A percentile compares a stretch with the other conserved stretches of the same genome.
Evolutionary conservation across 768 basidiomycete species (phyloP).

Genomic region (Hericium erinaceus): DNA sequence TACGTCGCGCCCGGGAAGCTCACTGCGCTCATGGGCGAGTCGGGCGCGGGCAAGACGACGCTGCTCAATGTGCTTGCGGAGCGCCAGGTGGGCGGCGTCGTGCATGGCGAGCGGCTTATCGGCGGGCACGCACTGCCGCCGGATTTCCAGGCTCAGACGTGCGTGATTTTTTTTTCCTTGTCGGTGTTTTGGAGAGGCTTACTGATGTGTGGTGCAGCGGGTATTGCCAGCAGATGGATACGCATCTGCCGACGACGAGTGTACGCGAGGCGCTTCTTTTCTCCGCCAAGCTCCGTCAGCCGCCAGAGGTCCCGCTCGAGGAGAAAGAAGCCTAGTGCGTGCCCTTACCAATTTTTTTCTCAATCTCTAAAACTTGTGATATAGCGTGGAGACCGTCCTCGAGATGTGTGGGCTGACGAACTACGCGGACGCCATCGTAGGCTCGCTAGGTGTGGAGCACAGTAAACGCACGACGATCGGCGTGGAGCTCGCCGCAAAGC

Average conservation of each 20-base stretch:
- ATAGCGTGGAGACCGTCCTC: slow-evolving; percentile 44
- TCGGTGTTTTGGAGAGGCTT: slow-evolving; percentile 27
- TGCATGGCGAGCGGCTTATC: slow-evolving; percentile 35
- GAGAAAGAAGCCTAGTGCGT: slow-evolving; percentile 79
- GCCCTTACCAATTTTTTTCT: neutral
- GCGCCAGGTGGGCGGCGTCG: slow-evolving; percentile 27
- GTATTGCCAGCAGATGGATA: slow-evolving; percentile 83
- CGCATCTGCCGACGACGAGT: slow-evolving; percentile 64
- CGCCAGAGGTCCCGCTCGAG: slow-evolving; percentile 45
- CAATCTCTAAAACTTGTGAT: neutral
- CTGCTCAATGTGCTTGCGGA: slow-evolving; percentile 39
- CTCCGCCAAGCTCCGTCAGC: slow-evolving; percentile 76
- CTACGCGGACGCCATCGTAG: slow-evolving; percentile 60
- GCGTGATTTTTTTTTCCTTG: slow-evolving; percentile 10
- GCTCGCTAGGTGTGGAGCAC: slow-evolving; percentile 59
- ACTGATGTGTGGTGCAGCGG: slow-evolving; percentile 33
- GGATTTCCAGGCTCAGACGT: slow-evolving; percentile 52
- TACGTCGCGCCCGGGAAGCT: slow-evolving; percentile 76
- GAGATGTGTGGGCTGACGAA: slow-evolving; percentile 57
- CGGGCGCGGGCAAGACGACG: slow-evolving; percentile 45
- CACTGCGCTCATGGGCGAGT: slow-evolving; percentile 70
- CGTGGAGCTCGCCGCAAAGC: slow-evolving; percentile 85
- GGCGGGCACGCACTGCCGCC: slow-evolving; percentile 33
- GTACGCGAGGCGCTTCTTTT: slow-evolving; percentile 76
- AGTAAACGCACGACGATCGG: slow-evolving; percentile 80